Evolutionary conservation across 768 basidiomycete species (phyloP), one percentile per base, ranked within the genome.

Genomic region (Calocera viscosa): DNA sequence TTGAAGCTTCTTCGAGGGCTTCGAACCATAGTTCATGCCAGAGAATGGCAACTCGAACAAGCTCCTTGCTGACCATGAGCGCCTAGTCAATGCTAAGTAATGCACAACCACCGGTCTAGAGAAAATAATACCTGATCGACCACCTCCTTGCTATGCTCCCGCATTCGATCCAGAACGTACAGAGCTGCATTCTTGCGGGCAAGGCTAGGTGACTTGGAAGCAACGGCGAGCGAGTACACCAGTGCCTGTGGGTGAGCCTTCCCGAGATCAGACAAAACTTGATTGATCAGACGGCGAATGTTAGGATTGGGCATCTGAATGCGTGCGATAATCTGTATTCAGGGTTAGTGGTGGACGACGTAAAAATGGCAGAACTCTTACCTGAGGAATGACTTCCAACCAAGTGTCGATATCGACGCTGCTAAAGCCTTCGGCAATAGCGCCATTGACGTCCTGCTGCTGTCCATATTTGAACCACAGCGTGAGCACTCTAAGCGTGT

Each of bases 1-100:
- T 84, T 7, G 94, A 96, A 5, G 96, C 96, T 76, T 99, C 96
- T 77, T 99, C 96, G 24, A 99, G 80, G 19, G 92, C 94, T 78
- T 99, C 96, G 72, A 97, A 94, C 96, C 96, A 99, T 70, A 94
- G 80, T 75, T 99, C 96, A 71, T 98, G 94, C 96, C 96, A 99
- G 12, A 99, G 80, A 68, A 99, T 98, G 7, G 96, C 95, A 7
- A 98, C 91, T 22, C 96, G 88, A 68, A 98, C 97, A 39, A 99
- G 82, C 74, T 99, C 96, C 33, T 90, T 86, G 73, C 91, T 91
- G 75, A 99, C 92, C 28, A 95, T 74, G 53, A 87, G 78, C 11
- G 94, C 94, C 86, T 93, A 68, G 12, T 67, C 64, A 49, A 66
- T 17, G 63, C 66, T 68, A 63, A 69, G 67, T 64, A 33, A n/a